A percentile compares a stretch with the other conserved stretches of the same genome.
phyloP scores from a whole-genome alignment of 2,329 filamentous ascomycete genomes.

The Zarea fungicola region DNA sequence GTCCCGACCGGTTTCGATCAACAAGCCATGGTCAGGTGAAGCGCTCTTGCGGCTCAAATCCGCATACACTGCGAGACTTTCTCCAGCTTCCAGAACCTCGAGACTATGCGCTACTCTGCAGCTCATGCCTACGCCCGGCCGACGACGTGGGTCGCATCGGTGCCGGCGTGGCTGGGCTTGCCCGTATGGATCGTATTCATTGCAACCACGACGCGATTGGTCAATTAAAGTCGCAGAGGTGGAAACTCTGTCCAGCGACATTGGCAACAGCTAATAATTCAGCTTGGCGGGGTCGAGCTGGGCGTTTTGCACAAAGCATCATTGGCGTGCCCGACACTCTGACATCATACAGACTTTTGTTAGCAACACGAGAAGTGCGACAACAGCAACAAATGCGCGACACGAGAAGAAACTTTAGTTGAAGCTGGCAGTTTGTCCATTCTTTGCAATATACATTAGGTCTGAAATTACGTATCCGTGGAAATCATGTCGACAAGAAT shows the following conservation, averaged over 20 bases:
- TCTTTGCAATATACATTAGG: slow-evolving; percentile 4
- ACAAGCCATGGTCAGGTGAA: neutral
- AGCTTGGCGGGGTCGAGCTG: neutral
- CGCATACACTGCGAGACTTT: neutral
- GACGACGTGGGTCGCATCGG: neutral
- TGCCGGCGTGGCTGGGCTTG: neutral
- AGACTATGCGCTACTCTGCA: neutral
- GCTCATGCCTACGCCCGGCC: neutral
- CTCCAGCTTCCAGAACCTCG: neutral
- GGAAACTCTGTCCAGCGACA: too few relatives aligned
- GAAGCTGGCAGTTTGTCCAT: too few relatives aligned
- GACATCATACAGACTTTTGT: neutral
- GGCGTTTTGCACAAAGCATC: too few relatives aligned
- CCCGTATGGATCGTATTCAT: slow-evolving; percentile 13
- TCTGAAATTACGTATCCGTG: slow-evolving; percentile 1
- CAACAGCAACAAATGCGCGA: too few relatives aligned
- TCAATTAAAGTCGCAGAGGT: neutral
- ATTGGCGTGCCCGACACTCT: neutral
- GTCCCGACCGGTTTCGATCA: neutral
- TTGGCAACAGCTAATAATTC: too few relatives aligned
- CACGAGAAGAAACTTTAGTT: too few relatives aligned
- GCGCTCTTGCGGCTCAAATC: too few relatives aligned
- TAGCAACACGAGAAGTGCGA: too few relatives aligned
- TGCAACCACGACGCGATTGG: neutral
- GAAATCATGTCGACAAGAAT: neutral